Evolutionary conservation across 495 filamentous ascomycete genomes (phyloP).

Genomic region (Xylaria scruposa): DNA sequence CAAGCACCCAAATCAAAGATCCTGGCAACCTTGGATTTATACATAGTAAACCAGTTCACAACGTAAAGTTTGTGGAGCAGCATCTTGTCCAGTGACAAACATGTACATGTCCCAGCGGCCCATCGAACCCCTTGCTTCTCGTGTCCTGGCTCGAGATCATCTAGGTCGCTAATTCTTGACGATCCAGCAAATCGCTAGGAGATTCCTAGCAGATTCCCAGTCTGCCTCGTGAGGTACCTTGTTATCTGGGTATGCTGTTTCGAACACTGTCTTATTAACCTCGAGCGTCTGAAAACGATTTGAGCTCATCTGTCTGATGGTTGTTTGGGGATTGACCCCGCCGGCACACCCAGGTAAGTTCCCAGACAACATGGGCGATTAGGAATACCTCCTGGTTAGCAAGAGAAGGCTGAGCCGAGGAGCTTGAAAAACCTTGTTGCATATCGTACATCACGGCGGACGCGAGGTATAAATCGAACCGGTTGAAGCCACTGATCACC

Average conservation of each 20-base stretch:
- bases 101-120: slow-evolving; percentile 15
- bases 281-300: slow-evolving; percentile 21
- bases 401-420: slow-evolving; percentile 17
- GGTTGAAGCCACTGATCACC: slow-evolving; percentile 32
- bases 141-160: slow-evolving; percentile 10
- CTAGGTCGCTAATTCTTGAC: slow-evolving; percentile 22
- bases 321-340: slow-evolving; percentile 52
- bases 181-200: slow-evolving; percentile 3
- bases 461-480: slow-evolving; percentile 33
- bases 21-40: slow-evolving; percentile 31
- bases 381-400: slow-evolving; percentile 3
- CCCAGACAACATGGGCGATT: background rate
- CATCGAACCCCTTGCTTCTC: slow-evolving; percentile 7
- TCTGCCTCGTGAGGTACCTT: slow-evolving; percentile 15
- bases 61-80: slow-evolving; percentile 1
- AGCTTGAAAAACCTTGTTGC: background rate
- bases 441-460: background rate
- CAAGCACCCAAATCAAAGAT: slow-evolving; percentile 27
- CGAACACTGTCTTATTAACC: slow-evolving; percentile 5
- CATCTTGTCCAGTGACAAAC: slow-evolving; percentile 15
- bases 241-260: slow-evolving; percentile 4
- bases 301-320: slow-evolving; percentile 53
- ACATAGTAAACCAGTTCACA: slow-evolving; percentile 18
- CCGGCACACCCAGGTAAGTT: slow-evolving; percentile 40
- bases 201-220: slow-evolving; percentile 13